A percentile compares a stretch with the other conserved stretches of the same genome.
phyloP scores from a whole-genome alignment of 75 land plant species.

The Sequoia sempervirens region DNA sequence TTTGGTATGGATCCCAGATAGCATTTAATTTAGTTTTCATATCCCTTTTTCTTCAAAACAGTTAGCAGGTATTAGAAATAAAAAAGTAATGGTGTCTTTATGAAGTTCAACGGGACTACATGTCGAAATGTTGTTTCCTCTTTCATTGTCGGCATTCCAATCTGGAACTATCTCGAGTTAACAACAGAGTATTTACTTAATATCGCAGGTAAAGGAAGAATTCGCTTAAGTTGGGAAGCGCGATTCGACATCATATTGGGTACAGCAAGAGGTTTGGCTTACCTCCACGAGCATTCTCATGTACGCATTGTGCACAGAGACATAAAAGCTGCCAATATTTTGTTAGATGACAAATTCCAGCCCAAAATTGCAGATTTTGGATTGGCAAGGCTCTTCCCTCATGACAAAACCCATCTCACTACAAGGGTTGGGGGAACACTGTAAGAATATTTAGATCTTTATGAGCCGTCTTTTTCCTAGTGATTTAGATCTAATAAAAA shows the following conservation, averaged over 20 bases:
- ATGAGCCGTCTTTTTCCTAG: not conserved
- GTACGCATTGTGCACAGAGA: conserved; percentile 32
- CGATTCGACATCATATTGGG: conserved; percentile 6
- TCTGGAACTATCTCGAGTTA: too few species aligned
- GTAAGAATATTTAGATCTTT: not conserved
- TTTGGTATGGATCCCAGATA: too few species aligned
- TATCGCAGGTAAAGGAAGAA: not conserved
- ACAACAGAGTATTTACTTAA: too few species aligned
- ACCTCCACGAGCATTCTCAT: conserved; percentile 33
- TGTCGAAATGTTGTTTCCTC: too few species aligned
- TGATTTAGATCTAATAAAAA: not conserved
- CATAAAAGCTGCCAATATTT: conserved; percentile 36
- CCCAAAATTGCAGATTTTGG: conserved; percentile 42
- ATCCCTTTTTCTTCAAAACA: too few species aligned
- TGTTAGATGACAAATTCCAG: conserved; percentile 28
- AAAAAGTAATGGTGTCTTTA: too few species aligned
- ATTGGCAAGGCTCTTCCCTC: conserved; percentile 36
- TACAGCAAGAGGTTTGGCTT: conserved; percentile 21
- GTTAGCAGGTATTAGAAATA: too few species aligned
- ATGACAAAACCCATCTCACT: conserved; percentile 28
- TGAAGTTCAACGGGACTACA: too few species aligned
- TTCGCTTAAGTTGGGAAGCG: not conserved
- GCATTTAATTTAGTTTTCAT: too few species aligned
- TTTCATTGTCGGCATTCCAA: too few species aligned
- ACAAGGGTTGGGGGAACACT: conserved; percentile 37